Base-by-base conservation (phyloP, 179 eudicot species). In the Carnegiea gigantea region DNA sequence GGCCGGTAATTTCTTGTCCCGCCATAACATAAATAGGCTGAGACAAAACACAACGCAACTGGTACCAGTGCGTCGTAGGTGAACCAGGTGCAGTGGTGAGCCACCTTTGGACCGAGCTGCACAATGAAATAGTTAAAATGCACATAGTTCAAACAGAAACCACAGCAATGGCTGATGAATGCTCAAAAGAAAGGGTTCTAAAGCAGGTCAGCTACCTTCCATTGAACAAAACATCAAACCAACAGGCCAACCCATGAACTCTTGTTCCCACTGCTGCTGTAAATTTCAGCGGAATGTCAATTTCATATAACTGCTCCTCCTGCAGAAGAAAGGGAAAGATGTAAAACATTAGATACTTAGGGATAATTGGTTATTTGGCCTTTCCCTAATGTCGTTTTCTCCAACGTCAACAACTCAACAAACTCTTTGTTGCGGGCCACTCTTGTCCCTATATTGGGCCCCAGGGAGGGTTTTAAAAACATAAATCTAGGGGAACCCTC, bases 21-120 rank as follows among this genome's bases (percentile, higher is more conserved):
- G 98, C 91, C 98, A 93, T 95, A 49, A 89, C 99, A 79, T 96
- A 96, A 30, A 96, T 83, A 30, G 99, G 99, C 82, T 96, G 99
- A 28, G 89, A 70, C 28, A 96, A 89, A 57, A 96, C 95, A 78
- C 99, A 96, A 8, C 99, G 95, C 65, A 96, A 85, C 78, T 96
- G 99, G 81, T 96, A 96, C 99, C 99, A 96, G 87, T 96, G 99
- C 18, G 99, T 96, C 73, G 99, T 96, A 18, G 97, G 97, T 51
- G 99, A 91, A 83, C 98, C 99, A 77, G 99, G 99, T 77, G 98
- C 97, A 68, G 99, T 96, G 54, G 97, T 95, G 51, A 96, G 95
- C 99, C 99, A 96, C 88, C 99, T 90, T 81, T 86, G 99, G 20
- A 96, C 97, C n/a, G 95, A 83, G 90, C 99, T 96, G 85, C 72